Conservation (phyloP, 345 rosid species). For the Psidium friedrichsthalianum region DNA sequence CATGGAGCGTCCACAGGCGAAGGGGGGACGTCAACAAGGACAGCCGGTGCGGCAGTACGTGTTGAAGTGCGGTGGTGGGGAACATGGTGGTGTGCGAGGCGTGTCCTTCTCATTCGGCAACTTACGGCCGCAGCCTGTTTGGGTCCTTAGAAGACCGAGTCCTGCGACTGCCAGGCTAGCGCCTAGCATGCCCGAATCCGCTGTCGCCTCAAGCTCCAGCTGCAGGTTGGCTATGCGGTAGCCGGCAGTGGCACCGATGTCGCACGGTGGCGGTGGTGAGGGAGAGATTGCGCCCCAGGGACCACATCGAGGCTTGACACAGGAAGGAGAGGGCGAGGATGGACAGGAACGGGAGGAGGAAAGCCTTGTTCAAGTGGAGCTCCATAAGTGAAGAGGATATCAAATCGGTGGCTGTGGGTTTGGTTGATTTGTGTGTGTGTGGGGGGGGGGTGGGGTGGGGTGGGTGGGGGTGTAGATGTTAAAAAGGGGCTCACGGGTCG, state of each 20-base stretch:
- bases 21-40: background rate
- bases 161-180: background rate
- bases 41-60: no score
- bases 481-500: background rate
- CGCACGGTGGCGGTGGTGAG: background rate
- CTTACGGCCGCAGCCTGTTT: background rate
- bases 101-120: background rate
- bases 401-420: background rate
- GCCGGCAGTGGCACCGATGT: accelerated
- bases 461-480: no score
- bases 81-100: background rate
- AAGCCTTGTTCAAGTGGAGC: background rate
- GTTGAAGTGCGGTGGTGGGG: no score
- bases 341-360: background rate
- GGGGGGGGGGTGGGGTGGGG: no score
- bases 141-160: background rate
- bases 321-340: background rate
- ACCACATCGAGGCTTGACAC: background rate
- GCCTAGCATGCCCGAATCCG: background rate
- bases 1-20: background rate
- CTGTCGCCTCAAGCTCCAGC: background rate
- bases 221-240: background rate
- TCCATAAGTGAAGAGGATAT: background rate
- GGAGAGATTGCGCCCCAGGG: background rate
- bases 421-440: no score